Conservation (phyloP, 768 basidiomycete genomes). For the Suillus placidus region DNA sequence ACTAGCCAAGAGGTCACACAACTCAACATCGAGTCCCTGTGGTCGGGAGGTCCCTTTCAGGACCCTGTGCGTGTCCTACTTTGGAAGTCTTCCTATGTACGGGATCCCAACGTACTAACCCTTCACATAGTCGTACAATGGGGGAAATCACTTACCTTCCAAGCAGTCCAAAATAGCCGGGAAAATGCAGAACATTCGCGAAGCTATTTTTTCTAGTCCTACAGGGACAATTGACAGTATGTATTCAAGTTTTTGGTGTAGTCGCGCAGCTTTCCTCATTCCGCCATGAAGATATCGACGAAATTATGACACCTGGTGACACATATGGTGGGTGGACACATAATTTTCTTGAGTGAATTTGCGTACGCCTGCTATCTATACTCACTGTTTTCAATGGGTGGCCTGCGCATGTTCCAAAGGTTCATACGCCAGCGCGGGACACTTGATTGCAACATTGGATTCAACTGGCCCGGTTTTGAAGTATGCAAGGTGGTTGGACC, state of each 20-base stretch:
- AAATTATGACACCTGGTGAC: slow-evolving; percentile 55
- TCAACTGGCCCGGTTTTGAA: slow-evolving; percentile 36
- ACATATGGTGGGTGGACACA: slow-evolving; percentile 53
- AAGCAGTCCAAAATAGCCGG: slow-evolving; percentile 47
- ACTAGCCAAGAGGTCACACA: slow-evolving; percentile 61
- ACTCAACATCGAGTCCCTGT: slow-evolving; percentile 76
- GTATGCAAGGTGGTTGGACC: slow-evolving; percentile 70
- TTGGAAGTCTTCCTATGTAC: background rate
- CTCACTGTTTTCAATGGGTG: slow-evolving; percentile 9
- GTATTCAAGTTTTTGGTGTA: slow-evolving; percentile 8
- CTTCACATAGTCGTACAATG: slow-evolving; percentile 58
- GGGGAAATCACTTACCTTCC: slow-evolving; percentile 60
- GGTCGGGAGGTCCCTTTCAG: slow-evolving; percentile 74
- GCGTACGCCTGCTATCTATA: slow-evolving; percentile 3
- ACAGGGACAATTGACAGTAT: slow-evolving; percentile 62
- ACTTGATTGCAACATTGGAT: slow-evolving; percentile 55
- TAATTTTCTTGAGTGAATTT: background rate
- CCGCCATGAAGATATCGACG: slow-evolving; percentile 48
- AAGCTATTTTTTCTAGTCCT: slow-evolving; percentile 58
- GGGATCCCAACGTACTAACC: background rate
- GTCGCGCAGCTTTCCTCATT: background rate
- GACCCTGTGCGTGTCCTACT: slow-evolving; percentile 49
- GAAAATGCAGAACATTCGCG: slow-evolving; percentile 55
- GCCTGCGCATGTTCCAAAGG: slow-evolving; percentile 44
- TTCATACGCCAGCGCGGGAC: slow-evolving; percentile 69